Base-by-base conservation (phyloP, 202 grass and related monocot genomes). In the Alloteropsis angusta region DNA sequence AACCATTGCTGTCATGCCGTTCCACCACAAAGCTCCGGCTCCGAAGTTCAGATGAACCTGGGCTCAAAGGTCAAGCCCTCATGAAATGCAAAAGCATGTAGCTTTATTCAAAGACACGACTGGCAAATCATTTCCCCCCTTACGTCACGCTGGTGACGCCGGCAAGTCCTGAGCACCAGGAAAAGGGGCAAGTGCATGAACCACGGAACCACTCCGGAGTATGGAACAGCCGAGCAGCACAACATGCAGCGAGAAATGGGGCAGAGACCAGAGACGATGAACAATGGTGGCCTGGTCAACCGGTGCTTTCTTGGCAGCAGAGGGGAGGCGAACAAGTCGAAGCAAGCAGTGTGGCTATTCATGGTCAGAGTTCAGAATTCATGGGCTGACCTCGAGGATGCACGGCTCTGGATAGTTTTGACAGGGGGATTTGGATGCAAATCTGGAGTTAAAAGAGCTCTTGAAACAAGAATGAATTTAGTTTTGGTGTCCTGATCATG, bases 11-110 rank as follows among this genome's bases (percentile, higher is more conserved):
- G 56, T 30, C 76, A 21, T 38, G 5, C 15, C 18, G 43, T 45
- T 28, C 5, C 5, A 15, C 46, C 43, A n/a, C 55, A 11, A 5
- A 3, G 1, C 5, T 59, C 11, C 23, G 17, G 36, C 17, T 28
- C 9, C 23, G 3, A 59, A 19, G 61, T 85, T 54, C 32, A 44
- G 70, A 67, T 58, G 83, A 85, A 86, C 77, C 77, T 68, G 68
- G 5, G 50, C n/a, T 6, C 9, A 53, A 60, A 75, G 45, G 64
- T 62, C 43, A 25, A 80, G 0, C 36, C 13, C 60, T 21, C 45
- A 18, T 9, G 60, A 42, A 22, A 47, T 10, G 58, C 75, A 26
- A 63, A 69, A 68, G 68, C 60, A 12, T 22, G 44, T 14, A 26
- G 17, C 54, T 48, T 84, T 62, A 52, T 44, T 6, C 41, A 49